Base-by-base conservation (phyloP, 768 basidiomycete species). In the Hypholoma fasciculare region DNA sequence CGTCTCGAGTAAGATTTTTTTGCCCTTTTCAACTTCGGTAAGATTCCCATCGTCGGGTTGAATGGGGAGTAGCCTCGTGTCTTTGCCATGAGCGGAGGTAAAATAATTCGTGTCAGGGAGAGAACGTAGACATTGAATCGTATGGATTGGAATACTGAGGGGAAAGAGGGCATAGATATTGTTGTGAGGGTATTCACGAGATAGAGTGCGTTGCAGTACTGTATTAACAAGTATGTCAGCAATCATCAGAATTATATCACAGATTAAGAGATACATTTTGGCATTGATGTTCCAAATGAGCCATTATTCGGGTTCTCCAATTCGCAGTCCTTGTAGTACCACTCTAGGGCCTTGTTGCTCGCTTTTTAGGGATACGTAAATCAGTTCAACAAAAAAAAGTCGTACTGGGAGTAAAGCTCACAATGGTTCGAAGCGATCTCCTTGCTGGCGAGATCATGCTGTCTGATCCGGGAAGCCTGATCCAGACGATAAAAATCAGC, bases 201-300 rank as follows among this genome's bases (percentile, higher is more conserved):
- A 62, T 23, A 71, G 52, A 19, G 61, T 66, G 9, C 70, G 64
- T 42, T 65, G 62, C 16, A 71, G 50, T 8, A 69, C 70, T 71
- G 16, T n/a, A 30, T 27, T 27, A 20, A 38, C 17, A 19, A 44
- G 14, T 11, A 37, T 37, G 9, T 43, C 7, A 42, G 30, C 9
- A 17, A 16, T 19, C 7, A 17, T 43, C 20, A 17, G 19, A 34
- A 44, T 23, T 16, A 39, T 13, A 19, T 2, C 8, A 26, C 14
- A 12, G 40, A 42, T 17, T 12, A 7, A 48, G 2, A 26, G 49
- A 14, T 46, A 70, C 69, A 56, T 51, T 61, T 67, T 3, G 66
- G 63, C 16, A 68, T 20, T 59, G 58, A 63, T 12, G 63, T 56
- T 9, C 58, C 58, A 54, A 57, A 63, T 13, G 65, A 63, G 39